Base-by-base conservation (phyloP, 106 monocot genomes). In the Apostasia shenzhenica region DNA sequence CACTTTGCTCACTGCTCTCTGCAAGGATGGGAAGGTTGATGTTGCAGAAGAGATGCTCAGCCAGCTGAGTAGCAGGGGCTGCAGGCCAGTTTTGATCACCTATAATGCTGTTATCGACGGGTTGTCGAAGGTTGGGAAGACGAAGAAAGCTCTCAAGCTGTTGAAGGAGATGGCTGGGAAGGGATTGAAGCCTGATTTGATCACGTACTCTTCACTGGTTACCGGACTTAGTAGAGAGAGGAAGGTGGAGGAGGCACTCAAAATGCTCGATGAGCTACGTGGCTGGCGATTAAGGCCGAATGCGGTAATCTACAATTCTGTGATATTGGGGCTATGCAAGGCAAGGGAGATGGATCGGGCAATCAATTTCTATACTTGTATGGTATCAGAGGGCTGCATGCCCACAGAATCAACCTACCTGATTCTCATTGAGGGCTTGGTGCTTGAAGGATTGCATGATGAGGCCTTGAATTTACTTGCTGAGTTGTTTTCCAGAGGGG, bases 21-120 rank as follows among this genome's bases (percentile, higher is more conserved):
- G 90, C 78, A 87, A 81, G 82, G 83, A 86, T 69, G 88, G 91
- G 41, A 86, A 88, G 61, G 91, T 91, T 55, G 86, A 84, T 12
- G 72, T 73, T 40, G 95, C 95, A 0, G 77, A 88, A 0, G 87
- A 88, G 63, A 59, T 95, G 83, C 79, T 95, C 42, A 13, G 67
- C 59, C 79, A 91, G 76, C 85, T 95, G 1, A 71, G 83, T 39
- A 72, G 76, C 52, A 83, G 75, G 69, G 95, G 91, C 6, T 95
- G 88, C 61, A 59, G 71, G 10, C 95, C 95, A 2, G 90, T 91
- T 8, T 67, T 91, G 59, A 81, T 83, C 45, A 88, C 83, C 8
- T 95, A 95, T 45, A 91, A 95, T 72, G 81, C 83, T 0, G 88
- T 95, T 12, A 91, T 91, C 3, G 87, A 88, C 61, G 88, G 91